Conservation (phyloP, 148 eudicot species). For the Heliamphora exappendiculata region DNA sequence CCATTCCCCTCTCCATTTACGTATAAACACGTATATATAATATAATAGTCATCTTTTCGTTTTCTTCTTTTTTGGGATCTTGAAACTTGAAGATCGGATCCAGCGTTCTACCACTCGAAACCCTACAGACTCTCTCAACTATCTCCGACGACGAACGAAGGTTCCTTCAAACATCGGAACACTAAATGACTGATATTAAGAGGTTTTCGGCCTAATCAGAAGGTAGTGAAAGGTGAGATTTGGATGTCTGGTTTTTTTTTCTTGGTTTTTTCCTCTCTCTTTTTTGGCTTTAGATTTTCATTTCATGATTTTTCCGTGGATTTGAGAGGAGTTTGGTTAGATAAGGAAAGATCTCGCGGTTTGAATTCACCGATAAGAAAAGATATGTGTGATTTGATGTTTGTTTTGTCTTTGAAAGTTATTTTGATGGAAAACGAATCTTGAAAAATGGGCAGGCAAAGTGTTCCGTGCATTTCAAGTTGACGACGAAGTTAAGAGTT, state of each 20-base stretch:
- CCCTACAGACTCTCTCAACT: no score
- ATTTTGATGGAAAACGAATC: background rate
- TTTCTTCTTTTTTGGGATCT: no score
- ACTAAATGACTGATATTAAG: background rate
- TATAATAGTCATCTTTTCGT: no score
- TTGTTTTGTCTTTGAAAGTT: background rate
- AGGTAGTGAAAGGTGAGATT: constrained; percentile 9
- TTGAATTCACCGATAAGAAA: background rate
- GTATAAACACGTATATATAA: no score
- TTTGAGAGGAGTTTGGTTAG: constrained; percentile 7
- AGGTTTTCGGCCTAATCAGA: background rate
- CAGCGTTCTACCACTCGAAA: no score
- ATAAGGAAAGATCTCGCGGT: constrained; percentile 12
- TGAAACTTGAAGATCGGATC: no score
- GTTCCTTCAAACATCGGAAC: constrained; percentile 1
- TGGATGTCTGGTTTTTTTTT: background rate
- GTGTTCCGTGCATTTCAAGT: constrained; percentile 23
- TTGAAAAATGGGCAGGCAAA: background rate
- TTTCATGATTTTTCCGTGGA: background rate
- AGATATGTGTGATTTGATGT: constrained; percentile 12
- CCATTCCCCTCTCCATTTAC: no score
- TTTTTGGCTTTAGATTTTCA: no score
- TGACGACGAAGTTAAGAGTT: no score
- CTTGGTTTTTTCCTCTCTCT: background rate
- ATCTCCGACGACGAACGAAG: constrained; percentile 7